Evolutionary conservation across 2,329 filamentous ascomycete species (phyloP).

Genomic region (Cladorrhinum sp.): DNA sequence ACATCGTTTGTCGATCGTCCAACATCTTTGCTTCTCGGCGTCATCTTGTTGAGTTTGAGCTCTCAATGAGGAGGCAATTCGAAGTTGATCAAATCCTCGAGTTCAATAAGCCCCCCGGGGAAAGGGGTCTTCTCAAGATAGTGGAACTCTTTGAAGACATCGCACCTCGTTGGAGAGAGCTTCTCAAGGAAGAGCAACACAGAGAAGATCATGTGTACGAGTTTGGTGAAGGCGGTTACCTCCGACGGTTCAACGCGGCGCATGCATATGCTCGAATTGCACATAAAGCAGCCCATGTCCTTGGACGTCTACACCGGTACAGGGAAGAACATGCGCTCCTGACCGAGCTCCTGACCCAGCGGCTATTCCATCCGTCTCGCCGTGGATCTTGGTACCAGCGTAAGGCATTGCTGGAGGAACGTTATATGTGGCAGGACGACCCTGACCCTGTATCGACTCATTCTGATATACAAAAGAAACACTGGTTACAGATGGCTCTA

Average conservation of each 20-base stretch:
- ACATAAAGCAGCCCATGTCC: slow-evolving; percentile 77
- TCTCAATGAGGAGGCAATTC: slow-evolving; percentile 76
- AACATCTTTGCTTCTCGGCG: slow-evolving; percentile 81
- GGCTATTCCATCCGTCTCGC: slow-evolving; percentile 78
- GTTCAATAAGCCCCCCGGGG: slow-evolving; percentile 66
- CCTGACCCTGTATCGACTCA: slow-evolving; percentile 39
- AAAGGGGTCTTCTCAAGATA: slow-evolving; percentile 63
- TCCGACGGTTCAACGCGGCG: slow-evolving; percentile 83
- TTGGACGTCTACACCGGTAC: slow-evolving; percentile 80
- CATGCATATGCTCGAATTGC: slow-evolving; percentile 93
- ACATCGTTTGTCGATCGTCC: slow-evolving; percentile 82
- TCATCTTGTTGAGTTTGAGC: slow-evolving; percentile 83
- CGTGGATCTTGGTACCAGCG: slow-evolving; percentile 94
- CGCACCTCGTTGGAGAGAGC: slow-evolving; percentile 73
- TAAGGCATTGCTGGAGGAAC: slow-evolving; percentile 89
- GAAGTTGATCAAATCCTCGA: slow-evolving; percentile 80
- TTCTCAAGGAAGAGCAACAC: slow-evolving; percentile 69
- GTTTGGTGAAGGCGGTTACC: slow-evolving; percentile 80
- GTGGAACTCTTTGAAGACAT: slow-evolving; percentile 70
- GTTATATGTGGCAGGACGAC: slow-evolving; percentile 74
- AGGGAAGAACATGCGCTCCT: slow-evolving; percentile 71
- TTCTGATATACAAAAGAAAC: slow-evolving; percentile 62
- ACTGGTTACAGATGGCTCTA: slow-evolving; percentile 76
- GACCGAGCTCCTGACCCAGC: slow-evolving; percentile 71
- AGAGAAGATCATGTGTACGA: slow-evolving; percentile 78